phyloP scores from a whole-genome alignment of 108 stramenopile genomes.

The Aurantiochytrium sp. region DNA sequence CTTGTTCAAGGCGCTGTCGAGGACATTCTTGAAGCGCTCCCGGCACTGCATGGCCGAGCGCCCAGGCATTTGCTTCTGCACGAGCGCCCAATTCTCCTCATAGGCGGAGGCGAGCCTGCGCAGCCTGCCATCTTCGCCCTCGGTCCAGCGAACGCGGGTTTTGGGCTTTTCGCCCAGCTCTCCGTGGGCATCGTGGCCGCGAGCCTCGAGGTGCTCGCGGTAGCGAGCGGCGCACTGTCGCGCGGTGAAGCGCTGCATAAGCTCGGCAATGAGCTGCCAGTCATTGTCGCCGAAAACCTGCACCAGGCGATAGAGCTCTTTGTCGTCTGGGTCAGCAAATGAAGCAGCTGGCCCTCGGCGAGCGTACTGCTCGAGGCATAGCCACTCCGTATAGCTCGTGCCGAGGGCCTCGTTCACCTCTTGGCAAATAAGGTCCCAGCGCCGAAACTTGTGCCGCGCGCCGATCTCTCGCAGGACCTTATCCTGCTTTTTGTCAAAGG shows the following conservation, averaged over 20 bases:
- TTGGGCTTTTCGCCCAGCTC: background rate
- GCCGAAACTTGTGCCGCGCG: background rate
- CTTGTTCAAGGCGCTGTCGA: conserved; percentile 3
- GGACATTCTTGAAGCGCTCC: background rate
- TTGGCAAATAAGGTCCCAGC: background rate
- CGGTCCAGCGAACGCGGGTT: background rate
- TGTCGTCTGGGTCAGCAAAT: background rate
- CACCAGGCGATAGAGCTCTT: background rate
- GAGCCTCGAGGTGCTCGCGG: background rate
- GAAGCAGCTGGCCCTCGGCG: background rate
- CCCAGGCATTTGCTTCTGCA: background rate
- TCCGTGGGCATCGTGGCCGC: background rate
- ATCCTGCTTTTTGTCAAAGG: background rate
- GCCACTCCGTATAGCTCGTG: background rate
- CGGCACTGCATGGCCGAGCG: background rate
- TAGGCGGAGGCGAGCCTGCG: background rate
- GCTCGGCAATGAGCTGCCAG: background rate
- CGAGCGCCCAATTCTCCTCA: background rate
- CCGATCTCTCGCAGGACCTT: background rate
- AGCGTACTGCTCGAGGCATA: background rate
- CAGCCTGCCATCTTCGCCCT: background rate
- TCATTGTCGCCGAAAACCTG: background rate
- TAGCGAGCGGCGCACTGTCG: background rate
- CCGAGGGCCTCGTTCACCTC: background rate
- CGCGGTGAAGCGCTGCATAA: background rate